Evolutionary conservation across 805 yeast species (phyloP).

Genomic region (Metschnikowia picachoensis): DNA sequence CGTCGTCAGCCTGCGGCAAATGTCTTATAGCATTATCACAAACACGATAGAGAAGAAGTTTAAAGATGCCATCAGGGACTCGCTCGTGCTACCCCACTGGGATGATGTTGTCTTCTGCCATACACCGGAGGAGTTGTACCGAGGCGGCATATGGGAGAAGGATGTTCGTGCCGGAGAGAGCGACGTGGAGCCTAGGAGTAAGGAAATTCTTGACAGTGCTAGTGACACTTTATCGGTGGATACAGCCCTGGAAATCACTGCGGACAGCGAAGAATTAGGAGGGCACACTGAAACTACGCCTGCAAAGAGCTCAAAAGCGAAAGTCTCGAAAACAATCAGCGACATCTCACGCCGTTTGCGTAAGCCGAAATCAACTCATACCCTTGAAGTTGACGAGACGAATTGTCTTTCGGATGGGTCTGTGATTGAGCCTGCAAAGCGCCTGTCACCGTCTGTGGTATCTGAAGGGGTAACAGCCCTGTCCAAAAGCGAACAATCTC

Average conservation of each 20-base stretch:
- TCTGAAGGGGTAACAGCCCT: not conserved
- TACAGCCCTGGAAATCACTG: constrained; percentile 4
- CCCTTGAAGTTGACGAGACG: constrained; percentile 23
- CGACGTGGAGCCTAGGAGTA: not conserved
- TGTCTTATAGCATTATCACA: constrained; percentile 75
- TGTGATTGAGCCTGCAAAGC: constrained; percentile 13
- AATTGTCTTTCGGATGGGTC: constrained; percentile 28
- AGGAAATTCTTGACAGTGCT: not conserved
- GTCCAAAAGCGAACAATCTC: not conserved
- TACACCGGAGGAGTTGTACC: constrained; percentile 63
- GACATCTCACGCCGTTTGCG: constrained; percentile 16
- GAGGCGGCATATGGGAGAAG: constrained; percentile 93
- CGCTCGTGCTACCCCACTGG: constrained; percentile 82
- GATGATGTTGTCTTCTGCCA: constrained; percentile 77
- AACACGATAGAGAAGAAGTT: constrained; percentile 74
- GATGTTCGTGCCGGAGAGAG: not conserved
- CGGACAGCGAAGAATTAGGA: constrained; percentile 1
- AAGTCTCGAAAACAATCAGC: constrained; percentile 12
- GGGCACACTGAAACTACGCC: constrained; percentile 4
- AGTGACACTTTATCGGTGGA: constrained; percentile 1
- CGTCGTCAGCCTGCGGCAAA: constrained; percentile 77
- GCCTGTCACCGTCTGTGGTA: constrained; percentile 2
- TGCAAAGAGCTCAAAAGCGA: constrained; percentile 3
- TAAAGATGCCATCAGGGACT: constrained; percentile 72
- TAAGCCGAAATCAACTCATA: constrained; percentile 21